Base-by-base conservation (phyloP, 257 asterid species). In the Apocynum venetum region DNA sequence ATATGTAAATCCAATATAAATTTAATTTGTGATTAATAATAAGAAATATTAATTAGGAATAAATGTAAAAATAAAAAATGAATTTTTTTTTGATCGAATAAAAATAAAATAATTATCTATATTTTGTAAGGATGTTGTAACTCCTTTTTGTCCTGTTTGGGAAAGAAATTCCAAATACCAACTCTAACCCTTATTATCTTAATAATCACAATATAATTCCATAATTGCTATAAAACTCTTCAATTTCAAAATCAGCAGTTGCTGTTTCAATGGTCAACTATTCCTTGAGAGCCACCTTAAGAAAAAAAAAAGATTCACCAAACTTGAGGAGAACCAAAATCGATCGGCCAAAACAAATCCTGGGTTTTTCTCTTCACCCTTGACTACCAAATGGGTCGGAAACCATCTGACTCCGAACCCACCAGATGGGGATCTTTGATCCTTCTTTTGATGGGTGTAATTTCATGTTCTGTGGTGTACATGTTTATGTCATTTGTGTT, bases 391-490 rank as follows among this genome's bases (percentile, higher is more conserved):
- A 91, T 95, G 98, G 94, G 96, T 86, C 92, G 98, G 84, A 91
- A 79, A 88, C 89, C 92, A 77, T 81, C 76, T 76, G 98, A 88
- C 59, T 82, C 86, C 74, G 96, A 87, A 41, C 89, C 93, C 77
- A 79, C 87, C 36, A 84, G 87, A 77, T 91, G 86, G 86, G 96
- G 91, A 1, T 75, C 86, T 25, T 52, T 84, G 88, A 83, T 88
- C 79, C 89, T 95, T 60, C 85, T 93, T 38, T 76, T 90, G 70
- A 86, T 93, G 93, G 96, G 97, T 79, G 71, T 95, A 79, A 80
- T 87, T n/a, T 89, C 98, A 64, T 93, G 91, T 65, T 51, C 89
- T 8, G 82, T 83, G 40, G 93, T 90, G 1, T 93, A 89, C 76
- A 73, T 87, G 76, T 90, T 93, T 86, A 88, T 89, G 92, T 87